phyloP scores from a whole-genome alignment of 805 yeast genomes.

The Monosporozyma solicola region DNA sequence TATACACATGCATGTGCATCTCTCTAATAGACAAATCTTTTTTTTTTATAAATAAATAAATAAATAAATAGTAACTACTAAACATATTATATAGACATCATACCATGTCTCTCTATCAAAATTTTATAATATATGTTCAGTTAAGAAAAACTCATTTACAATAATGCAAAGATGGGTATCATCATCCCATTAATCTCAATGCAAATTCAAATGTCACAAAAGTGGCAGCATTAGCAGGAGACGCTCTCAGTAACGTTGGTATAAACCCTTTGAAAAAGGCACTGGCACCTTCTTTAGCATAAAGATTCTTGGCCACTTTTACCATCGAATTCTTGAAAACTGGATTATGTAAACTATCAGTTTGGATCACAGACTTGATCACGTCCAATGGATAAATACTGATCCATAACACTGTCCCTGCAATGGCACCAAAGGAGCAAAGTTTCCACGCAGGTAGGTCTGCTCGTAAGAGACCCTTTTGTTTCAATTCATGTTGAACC shows the following conservation, averaged over 20 bases:
- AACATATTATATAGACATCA: background rate
- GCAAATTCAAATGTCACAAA: slow-evolving; percentile 89
- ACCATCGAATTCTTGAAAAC: slow-evolving; percentile 47
- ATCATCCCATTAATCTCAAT: slow-evolving; percentile 53
- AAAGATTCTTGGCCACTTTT: slow-evolving; percentile 51
- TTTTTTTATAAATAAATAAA: too few relatives aligned
- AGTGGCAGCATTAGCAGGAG: slow-evolving; percentile 97
- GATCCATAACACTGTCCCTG: slow-evolving; percentile 86
- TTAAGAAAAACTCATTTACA: background rate
- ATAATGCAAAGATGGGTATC: too few relatives aligned
- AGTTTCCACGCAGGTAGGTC: slow-evolving; percentile 83
- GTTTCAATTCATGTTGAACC: slow-evolving; percentile 44
- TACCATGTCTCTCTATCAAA: background rate
- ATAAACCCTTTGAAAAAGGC: slow-evolving; percentile 87
- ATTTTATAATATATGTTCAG: background rate
- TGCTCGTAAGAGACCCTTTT: slow-evolving; percentile 40
- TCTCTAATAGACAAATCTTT: too few relatives aligned
- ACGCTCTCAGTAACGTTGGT: slow-evolving; percentile 92
- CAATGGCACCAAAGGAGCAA: slow-evolving; percentile 80
- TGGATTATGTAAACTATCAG: slow-evolving; percentile 55
- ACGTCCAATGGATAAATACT: slow-evolving; percentile 84
- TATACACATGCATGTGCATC: background rate
- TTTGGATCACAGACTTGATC: slow-evolving; percentile 80
- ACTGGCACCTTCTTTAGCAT: slow-evolving; percentile 49
- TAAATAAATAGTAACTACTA: too few relatives aligned